Evolutionary conservation across 345 rosid genomes (phyloP), one percentile per base, ranked within the genome.

Genomic region (Euphorbia peplus): DNA sequence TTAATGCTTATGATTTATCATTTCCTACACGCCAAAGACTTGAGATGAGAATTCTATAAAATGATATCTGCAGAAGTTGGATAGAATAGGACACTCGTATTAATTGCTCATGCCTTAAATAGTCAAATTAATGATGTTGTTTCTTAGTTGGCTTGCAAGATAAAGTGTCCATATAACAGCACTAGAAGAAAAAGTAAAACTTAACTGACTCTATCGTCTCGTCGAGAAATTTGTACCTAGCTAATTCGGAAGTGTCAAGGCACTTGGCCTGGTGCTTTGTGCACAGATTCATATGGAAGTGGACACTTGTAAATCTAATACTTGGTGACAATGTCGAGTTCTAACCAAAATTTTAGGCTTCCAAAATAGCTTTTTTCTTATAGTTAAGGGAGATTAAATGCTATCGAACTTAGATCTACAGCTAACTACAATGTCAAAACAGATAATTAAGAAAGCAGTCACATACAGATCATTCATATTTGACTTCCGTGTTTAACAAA

Each of bases 1-100:
- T 1, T 13, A 64, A 44, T 68, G 55, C 44, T n/a, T n/a, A 41
- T 57, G 54, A 68, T 42, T 14, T 25, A 52, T 53, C 60, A 13
- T 32, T 35, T 37, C 47, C 47, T 11, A 61, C 47, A 60, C 18
- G 47, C 47, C 59, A 32, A 10, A 1, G 68, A 64, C 11, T 32
- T 2, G 16, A 13, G 32, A 18, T 11, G 10, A 50, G 32, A 35
- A 48, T 15, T 47, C 35, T 16, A 69, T 15, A 47, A 48, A 57
- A 37, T 21, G 67, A 26, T 13, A 16, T 11, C 41, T 1, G 18
- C 22, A 39, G 52, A 32, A 18, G 8, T 3, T 9, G 12, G 22
- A 22, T 9, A 52, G 3, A n/a, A n/a, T 2, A 39, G 44, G 22
- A 60, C 30, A 13, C 16, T 41, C 62, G 30, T 42, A 54, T 63